These are phyloP conservation scores for Leccinum pellstonianum DNA, from an alignment of 768 basidiomycete species.

Conservation along the genomic window DNA sequence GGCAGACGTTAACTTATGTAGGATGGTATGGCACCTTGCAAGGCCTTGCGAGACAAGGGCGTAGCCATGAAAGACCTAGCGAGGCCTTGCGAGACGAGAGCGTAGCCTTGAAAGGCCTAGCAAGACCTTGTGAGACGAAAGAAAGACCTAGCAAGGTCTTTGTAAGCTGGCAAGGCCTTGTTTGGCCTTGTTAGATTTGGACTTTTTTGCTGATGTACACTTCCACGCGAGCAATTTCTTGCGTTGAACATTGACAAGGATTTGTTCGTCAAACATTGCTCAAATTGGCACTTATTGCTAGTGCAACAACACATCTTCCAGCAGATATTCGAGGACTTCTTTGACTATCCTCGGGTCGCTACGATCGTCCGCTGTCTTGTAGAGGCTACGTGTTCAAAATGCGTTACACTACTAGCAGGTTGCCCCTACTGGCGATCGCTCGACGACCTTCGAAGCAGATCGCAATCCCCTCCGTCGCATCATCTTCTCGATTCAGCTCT, in stretches of 20 bases:
- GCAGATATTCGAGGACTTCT: not conserved
- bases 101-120: too few species aligned
- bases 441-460: constrained; percentile 6
- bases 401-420: constrained; percentile 1
- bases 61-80: too few species aligned
- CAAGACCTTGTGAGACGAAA: too few species aligned
- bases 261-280: not conserved
- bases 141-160: too few species aligned
- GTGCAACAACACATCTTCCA: not conserved
- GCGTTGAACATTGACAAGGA: not conserved
- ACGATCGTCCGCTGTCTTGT: not conserved
- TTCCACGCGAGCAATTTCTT: not conserved
- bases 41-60: too few species aligned
- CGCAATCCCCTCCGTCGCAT: not conserved
- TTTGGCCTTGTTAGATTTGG: too few species aligned
- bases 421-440: not conserved
- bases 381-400: not conserved
- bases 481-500: not conserved
- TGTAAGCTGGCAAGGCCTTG: too few species aligned
- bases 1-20: too few species aligned
- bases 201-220: too few species aligned
- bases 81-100: too few species aligned
- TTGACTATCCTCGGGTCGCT: not conserved
- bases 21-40: too few species aligned
- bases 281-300: not conserved